These are phyloP conservation scores for Heliosperma pusillum DNA, from an alignment of 148 eudicot species.

Conservation along the genomic window DNA sequence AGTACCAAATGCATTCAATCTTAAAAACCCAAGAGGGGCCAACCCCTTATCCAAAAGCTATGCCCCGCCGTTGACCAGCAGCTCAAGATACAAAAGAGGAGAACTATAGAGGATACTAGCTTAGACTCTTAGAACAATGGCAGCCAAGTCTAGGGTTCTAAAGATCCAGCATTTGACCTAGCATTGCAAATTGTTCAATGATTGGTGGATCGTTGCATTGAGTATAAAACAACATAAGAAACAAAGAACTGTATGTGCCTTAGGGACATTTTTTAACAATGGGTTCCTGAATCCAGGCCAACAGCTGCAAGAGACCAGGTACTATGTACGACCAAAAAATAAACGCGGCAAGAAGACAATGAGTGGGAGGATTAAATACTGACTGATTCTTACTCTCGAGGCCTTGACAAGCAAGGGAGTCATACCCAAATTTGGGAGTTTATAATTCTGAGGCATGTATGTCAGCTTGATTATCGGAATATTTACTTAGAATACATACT, in stretches of 20 bases:
- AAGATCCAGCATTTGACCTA: not conserved
- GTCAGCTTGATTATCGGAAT: not conserved
- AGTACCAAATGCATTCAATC: too few relatives aligned
- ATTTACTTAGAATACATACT: not conserved
- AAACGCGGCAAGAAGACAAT: not conserved
- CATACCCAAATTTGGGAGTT: not conserved
- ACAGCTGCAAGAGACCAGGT: slow-evolving; percentile 1
- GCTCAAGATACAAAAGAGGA: not conserved
- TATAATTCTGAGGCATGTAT: not conserved
- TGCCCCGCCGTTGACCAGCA: too few relatives aligned
- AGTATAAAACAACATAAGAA: not conserved
- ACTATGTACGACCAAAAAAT: not conserved
- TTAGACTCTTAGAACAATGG: not conserved
- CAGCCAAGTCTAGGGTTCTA: not conserved
- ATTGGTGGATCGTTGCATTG: not conserved
- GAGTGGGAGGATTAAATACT: not conserved
- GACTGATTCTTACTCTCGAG: too few relatives aligned
- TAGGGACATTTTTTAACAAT: not conserved
- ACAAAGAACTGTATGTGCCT: not conserved
- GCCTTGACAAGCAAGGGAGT: not conserved
- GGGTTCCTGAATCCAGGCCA: not conserved
- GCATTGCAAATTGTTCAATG: not conserved
- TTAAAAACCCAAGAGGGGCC: too few relatives aligned
- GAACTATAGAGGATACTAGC: not conserved
- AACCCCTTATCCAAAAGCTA: too few relatives aligned